These are phyloP conservation scores for Leucogyrophana mollusca DNA, from an alignment of 768 basidiomycete species.

Conservation along the genomic window DNA sequence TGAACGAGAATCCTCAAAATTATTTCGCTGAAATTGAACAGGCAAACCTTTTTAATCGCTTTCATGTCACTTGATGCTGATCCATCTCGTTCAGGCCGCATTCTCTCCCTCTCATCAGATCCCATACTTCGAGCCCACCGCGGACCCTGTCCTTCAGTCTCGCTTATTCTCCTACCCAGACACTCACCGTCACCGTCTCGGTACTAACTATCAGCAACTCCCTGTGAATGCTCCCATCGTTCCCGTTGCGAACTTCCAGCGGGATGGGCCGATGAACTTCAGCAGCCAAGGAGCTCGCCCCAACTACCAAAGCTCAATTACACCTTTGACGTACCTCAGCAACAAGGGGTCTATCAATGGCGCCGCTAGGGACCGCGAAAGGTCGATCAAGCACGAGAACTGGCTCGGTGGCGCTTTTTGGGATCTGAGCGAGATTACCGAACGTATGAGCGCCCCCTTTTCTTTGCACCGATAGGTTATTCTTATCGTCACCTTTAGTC, in stretches of 20 bases:
- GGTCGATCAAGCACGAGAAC: conserved; percentile 59
- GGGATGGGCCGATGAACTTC: conserved; percentile 70
- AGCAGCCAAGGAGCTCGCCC: conserved; percentile 82
- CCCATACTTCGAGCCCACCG: conserved; percentile 86
- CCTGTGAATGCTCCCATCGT: conserved; percentile 81
- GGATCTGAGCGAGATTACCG: conserved; percentile 72
- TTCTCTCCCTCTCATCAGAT: conserved; percentile 88
- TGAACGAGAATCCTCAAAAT: conserved; percentile 76
- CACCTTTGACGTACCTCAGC: conserved; percentile 63
- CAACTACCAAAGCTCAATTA: conserved; percentile 82
- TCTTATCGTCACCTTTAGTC: conserved; percentile 37
- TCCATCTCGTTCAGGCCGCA: conserved; percentile 46
- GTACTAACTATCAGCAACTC: conserved; percentile 78
- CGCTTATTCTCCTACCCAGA: conserved; percentile 95
- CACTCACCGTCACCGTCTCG: conserved; percentile 83
- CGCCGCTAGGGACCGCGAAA: conserved; percentile 35
- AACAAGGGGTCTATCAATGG: conserved; percentile 46
- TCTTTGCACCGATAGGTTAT: not conserved
- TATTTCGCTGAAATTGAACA: conserved; percentile 97
- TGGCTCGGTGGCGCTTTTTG: conserved; percentile 71
- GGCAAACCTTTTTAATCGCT: conserved; percentile 41
- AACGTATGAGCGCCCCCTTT: conserved; percentile 52
- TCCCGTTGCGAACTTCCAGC: conserved; percentile 88
- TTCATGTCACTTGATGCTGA: conserved; percentile 7
- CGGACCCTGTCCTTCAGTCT: conserved; percentile 91